A percentile compares a stretch with the other conserved stretches of the same genome.
These are phyloP conservation scores for Candida suzukii DNA, from an alignment of 805 yeast species.

Conservation along the genomic window DNA sequence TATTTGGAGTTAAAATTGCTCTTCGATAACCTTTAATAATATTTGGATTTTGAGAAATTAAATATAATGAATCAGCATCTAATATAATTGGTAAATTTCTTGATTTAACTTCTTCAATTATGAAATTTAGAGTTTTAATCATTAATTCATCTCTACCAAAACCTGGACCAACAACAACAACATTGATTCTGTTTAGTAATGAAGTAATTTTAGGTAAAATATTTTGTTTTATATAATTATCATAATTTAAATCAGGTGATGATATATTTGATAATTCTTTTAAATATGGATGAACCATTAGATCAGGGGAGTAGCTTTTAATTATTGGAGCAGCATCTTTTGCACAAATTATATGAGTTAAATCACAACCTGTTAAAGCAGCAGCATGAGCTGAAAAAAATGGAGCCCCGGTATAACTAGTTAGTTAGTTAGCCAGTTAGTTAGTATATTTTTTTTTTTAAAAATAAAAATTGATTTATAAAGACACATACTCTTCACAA, in stretches of 20 bases:
- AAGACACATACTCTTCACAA: slow-evolving; percentile 56
- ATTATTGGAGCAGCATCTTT: slow-evolving; percentile 69
- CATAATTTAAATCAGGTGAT: not conserved
- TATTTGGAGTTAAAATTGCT: slow-evolving; percentile 84
- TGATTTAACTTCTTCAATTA: slow-evolving; percentile 50
- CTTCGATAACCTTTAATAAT: slow-evolving; percentile 46
- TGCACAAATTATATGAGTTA: slow-evolving; percentile 88
- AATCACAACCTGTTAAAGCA: slow-evolving; percentile 78
- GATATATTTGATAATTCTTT: not conserved
- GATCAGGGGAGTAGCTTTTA: slow-evolving; percentile 82
- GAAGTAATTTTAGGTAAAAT: slow-evolving; percentile 50
- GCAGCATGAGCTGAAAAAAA: slow-evolving; percentile 84
- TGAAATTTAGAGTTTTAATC: slow-evolving; percentile 50
- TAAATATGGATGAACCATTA: slow-evolving; percentile 86
- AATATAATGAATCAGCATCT: slow-evolving; percentile 84
- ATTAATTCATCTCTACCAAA: slow-evolving; percentile 75
- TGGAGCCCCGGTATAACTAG: slow-evolving; percentile 89
- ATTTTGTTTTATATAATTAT: slow-evolving; percentile 28
- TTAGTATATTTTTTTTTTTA: not conserved
- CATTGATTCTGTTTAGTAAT: slow-evolving; percentile 64
- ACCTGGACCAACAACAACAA: slow-evolving; percentile 89
- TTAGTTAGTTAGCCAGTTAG: slow-evolving; percentile 2
- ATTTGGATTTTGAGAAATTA: slow-evolving; percentile 52
- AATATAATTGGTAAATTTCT: slow-evolving; percentile 64
- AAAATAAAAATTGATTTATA: not conserved